Evolutionary conservation across 129 eudicot species (phyloP).

Genomic region (Calendula officinalis): DNA sequence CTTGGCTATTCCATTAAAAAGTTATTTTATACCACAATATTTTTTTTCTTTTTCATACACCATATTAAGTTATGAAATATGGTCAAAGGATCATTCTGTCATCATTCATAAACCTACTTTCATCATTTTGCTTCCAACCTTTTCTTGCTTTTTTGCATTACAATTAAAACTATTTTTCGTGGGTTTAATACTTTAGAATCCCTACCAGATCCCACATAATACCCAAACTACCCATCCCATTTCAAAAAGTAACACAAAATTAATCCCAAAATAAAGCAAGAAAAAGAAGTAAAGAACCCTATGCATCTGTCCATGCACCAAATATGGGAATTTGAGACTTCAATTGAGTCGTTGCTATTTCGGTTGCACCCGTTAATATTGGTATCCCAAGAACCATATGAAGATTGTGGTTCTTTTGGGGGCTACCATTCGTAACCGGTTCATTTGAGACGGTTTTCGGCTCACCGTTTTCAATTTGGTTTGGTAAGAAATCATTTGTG

Average conservation of each 20-base stretch:
- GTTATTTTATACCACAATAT: too few species aligned
- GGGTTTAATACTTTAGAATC: slow-evolving; percentile 32
- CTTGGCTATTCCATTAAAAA: too few species aligned
- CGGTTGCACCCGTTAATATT: slow-evolving; percentile 12
- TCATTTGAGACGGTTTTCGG: slow-evolving; percentile 21
- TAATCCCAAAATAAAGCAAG: background rate
- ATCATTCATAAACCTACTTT: slow-evolving; percentile 26
- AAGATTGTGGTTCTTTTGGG: slow-evolving; percentile 39
- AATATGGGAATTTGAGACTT: slow-evolving; percentile 69
- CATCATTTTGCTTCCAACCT: slow-evolving; percentile 27
- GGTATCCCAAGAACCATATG: slow-evolving; percentile 48
- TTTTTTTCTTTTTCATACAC: too few species aligned
- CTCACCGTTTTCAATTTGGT: slow-evolving; percentile 19
- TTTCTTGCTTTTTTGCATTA: slow-evolving; percentile 35
- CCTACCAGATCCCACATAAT: slow-evolving; percentile 30
- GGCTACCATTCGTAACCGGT: slow-evolving; percentile 35
- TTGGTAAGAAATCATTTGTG: slow-evolving; percentile 6
- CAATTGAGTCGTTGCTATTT: slow-evolving; percentile 28
- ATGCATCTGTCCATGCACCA: slow-evolving; percentile 81
- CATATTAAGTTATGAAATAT: slow-evolving; percentile 16
- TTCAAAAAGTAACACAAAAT: background rate
- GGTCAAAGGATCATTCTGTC: slow-evolving; percentile 32
- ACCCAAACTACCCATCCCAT: slow-evolving; percentile 21
- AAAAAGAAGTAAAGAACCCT: slow-evolving; percentile 9
- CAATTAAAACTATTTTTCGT: slow-evolving; percentile 26